Conservation (phyloP, 2,329 filamentous ascomycete genomes). For the Cadophora sp. region DNA sequence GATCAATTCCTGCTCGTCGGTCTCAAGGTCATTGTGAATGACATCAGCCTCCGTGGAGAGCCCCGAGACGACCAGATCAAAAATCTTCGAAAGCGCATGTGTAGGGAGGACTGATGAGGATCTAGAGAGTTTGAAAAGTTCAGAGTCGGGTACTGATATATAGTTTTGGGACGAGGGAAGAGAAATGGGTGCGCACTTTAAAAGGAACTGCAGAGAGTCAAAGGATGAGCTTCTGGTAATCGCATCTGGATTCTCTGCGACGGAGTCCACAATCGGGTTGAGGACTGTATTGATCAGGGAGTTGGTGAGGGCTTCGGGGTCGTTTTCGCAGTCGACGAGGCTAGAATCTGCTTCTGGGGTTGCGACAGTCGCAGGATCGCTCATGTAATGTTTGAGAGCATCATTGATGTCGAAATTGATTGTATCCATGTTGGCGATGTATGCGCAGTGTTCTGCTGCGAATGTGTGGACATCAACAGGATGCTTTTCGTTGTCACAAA, state of each 20-base stretch:
- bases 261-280: constrained; percentile 90
- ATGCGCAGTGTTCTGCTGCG: constrained; percentile 28
- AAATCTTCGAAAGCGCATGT: constrained; percentile 87
- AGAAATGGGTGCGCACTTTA: constrained; percentile 84
- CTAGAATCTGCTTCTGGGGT: constrained; percentile 86
- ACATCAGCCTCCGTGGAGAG: constrained; percentile 85
- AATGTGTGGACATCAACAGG: constrained; percentile 32
- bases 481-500: constrained; percentile 35
- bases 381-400: constrained; percentile 95
- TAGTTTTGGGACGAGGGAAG: constrained; percentile 44
- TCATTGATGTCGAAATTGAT: constrained; percentile 95
- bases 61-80: constrained; percentile 88
- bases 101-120: constrained; percentile 80
- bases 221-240: constrained; percentile 80
- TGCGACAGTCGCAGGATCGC: constrained; percentile 81
- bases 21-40: constrained; percentile 85
- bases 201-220: constrained; percentile 91
- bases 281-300: constrained; percentile 83
- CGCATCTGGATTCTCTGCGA: constrained; percentile 90
- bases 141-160: constrained; percentile 60
- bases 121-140: constrained; percentile 72
- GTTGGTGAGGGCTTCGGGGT: constrained; percentile 78
- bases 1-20: constrained; percentile 86
- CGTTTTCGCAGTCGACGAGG: constrained; percentile 90
- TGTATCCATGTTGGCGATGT: constrained; percentile 65